These are phyloP conservation scores for Crithidia acanthocephali DNA, from an alignment of 208 protist species.

Conservation along the genomic window DNA sequence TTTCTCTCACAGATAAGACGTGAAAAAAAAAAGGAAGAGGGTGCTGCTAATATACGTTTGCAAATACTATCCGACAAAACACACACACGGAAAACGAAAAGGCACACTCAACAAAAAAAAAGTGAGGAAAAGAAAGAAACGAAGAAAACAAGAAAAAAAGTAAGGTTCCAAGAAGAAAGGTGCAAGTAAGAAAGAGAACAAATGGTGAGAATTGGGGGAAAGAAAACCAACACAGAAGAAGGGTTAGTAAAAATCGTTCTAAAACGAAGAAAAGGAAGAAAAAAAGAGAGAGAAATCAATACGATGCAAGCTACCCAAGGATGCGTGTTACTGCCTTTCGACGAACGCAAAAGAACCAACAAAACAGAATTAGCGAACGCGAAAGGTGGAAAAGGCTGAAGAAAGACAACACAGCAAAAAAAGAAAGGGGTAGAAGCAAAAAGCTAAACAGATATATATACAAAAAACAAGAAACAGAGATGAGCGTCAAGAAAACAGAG, in stretches of 20 bases:
- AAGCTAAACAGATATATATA: slow-evolving; percentile 12
- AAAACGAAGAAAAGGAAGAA: background rate
- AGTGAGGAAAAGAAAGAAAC: slow-evolving; percentile 11
- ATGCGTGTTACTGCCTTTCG: background rate
- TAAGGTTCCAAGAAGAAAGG: slow-evolving; percentile 2
- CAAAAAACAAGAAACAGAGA: background rate
- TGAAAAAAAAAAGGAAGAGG: slow-evolving; percentile 12
- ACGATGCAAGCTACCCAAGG: no score
- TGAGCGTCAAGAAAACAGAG: background rate
- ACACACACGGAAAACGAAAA: background rate
- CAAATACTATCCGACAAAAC: no score
- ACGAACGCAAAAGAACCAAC: no score
- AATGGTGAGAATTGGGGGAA: background rate
- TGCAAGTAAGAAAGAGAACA: slow-evolving; percentile 15
- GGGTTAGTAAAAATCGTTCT: background rate
- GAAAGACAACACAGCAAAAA: no score
- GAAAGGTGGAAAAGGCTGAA: no score
- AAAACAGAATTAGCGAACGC: no score
- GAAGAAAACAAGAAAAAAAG: slow-evolving; percentile 7
- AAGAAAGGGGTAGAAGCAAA: no score
- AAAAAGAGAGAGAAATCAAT: background rate
- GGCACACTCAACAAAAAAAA: background rate
- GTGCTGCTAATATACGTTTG: background rate
- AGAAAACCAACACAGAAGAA: background rate
- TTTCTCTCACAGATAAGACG: background rate